Percentiles rank a stretch among this genome's conserved stretches.
Conservation (phyloP, 2,329 filamentous ascomycete genomes). For the Alternaria brassicicola region DNA sequence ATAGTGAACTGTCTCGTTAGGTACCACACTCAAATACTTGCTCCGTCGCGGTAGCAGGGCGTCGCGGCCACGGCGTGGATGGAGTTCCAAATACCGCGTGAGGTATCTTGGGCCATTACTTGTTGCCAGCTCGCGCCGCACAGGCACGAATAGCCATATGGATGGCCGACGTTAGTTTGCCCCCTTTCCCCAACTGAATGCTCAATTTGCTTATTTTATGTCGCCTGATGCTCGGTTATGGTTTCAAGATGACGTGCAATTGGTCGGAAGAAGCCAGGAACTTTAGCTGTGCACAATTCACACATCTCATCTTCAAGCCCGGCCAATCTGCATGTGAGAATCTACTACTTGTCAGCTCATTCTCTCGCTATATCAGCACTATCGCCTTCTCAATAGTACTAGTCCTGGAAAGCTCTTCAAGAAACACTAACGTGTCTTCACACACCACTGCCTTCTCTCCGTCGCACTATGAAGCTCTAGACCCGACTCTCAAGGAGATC, state of each 20-base stretch:
- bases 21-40: neutral
- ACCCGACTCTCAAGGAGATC: neutral
- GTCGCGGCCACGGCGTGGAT: neutral
- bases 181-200: neutral
- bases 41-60: too few species aligned
- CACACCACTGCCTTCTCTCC: neutral
- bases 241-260: neutral
- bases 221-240: neutral
- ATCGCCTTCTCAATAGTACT: rapidly evolving
- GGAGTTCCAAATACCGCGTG: neutral
- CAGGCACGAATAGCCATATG: neutral
- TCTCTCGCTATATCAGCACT: rapidly evolving
- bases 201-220: too few species aligned
- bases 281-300: neutral
- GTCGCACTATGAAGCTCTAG: neutral
- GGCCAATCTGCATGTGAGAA: neutral
- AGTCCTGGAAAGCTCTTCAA: neutral
- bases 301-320: neutral
- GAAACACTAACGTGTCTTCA: neutral
- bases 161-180: neutral
- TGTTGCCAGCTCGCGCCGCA: neutral
- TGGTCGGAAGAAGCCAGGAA: neutral
- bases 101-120: neutral
- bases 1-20: neutral
- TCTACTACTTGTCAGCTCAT: too few species aligned